Conservation (phyloP, 2,329 filamentous ascomycete species). For the Pseudocercospora eumusae region DNA sequence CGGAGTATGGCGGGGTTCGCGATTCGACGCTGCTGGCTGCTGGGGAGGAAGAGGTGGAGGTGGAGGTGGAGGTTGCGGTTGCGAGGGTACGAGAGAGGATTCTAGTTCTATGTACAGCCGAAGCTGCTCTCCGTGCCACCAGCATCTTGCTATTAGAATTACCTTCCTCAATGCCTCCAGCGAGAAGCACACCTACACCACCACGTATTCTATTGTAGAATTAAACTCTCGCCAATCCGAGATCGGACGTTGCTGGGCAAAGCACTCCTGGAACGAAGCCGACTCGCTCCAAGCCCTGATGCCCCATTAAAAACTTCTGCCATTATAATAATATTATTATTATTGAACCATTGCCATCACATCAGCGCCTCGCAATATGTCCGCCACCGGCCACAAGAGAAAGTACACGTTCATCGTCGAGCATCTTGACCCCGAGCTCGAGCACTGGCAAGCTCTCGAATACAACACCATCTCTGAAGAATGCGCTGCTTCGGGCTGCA, state of each 20-base stretch:
- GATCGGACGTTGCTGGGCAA: not conserved
- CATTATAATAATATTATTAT: too few relatives aligned
- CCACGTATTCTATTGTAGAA: too few relatives aligned
- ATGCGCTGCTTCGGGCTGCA: conserved; percentile 64
- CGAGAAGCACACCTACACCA: too few relatives aligned
- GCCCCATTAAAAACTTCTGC: conserved; percentile 4
- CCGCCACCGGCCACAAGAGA: conserved; percentile 8
- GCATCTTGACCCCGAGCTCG: conserved; percentile 92
- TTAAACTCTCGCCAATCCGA: conserved; percentile 6
- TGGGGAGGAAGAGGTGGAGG: conserved; percentile 22
- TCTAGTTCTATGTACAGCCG: too few relatives aligned
- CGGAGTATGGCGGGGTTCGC: conserved; percentile 76
- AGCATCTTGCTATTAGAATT: conserved; percentile 30
- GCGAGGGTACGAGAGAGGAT: conserved; percentile 37
- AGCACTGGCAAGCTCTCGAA: conserved; percentile 90
- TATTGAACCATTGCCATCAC: too few relatives aligned
- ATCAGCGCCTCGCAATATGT: too few relatives aligned
- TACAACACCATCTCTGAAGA: conserved; percentile 86
- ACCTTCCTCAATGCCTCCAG: too few relatives aligned
- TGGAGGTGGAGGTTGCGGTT: too few relatives aligned
- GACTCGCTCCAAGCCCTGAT: not conserved
- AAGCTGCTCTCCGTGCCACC: conserved; percentile 30
- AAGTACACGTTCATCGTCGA: conserved; percentile 83
- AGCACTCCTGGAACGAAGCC: not conserved
- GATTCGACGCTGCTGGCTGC: conserved; percentile 46